Percentiles rank a stretch among this genome's conserved stretches.
phyloP scores from a whole-genome alignment of 2,329 filamentous ascomycete species.

The Claviceps cyperi region DNA sequence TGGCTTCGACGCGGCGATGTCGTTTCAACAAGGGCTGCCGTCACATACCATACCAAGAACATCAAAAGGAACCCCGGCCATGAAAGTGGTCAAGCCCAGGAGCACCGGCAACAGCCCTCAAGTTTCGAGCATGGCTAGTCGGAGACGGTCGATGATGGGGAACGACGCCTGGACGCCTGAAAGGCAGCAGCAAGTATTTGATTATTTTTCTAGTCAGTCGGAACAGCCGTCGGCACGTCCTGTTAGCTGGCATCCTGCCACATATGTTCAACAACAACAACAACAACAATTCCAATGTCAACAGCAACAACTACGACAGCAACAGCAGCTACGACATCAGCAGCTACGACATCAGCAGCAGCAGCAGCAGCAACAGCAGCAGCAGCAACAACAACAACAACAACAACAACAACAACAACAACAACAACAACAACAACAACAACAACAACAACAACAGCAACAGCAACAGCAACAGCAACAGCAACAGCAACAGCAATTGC shows the following conservation, averaged over 20 bases:
- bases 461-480: slow-evolving; percentile 10
- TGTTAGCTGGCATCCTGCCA: slow-evolving; percentile 61
- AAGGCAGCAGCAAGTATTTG: slow-evolving; percentile 31
- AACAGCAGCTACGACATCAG: no score
- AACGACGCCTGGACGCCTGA: slow-evolving; percentile 28
- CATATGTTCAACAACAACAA: slow-evolving; percentile 26
- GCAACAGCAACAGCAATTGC: background rate
- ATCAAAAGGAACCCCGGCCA: slow-evolving; percentile 33
- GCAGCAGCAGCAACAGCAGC: slow-evolving; percentile 9
- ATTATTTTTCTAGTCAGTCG: slow-evolving; percentile 14
- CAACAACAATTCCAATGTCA: slow-evolving; percentile 6
- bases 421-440: slow-evolving; percentile 13
- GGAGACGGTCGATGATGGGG: slow-evolving; percentile 43
- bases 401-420: slow-evolving; percentile 17
- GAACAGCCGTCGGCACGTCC: slow-evolving; percentile 9
- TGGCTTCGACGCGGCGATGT: slow-evolving; percentile 34
- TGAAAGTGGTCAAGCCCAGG: slow-evolving; percentile 49
- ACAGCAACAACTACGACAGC: background rate
- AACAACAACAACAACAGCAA: slow-evolving; percentile 10
- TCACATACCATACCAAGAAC: slow-evolving; percentile 32
- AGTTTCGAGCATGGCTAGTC: slow-evolving; percentile 30
- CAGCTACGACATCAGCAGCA: slow-evolving; percentile 8
- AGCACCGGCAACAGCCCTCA: slow-evolving; percentile 58
- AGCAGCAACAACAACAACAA: slow-evolving; percentile 10
- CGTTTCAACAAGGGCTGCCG: slow-evolving; percentile 37